Base-by-base conservation (phyloP, 78 protist genomes). In the slime mould (Dictyostelium discoideum) region DNA sequence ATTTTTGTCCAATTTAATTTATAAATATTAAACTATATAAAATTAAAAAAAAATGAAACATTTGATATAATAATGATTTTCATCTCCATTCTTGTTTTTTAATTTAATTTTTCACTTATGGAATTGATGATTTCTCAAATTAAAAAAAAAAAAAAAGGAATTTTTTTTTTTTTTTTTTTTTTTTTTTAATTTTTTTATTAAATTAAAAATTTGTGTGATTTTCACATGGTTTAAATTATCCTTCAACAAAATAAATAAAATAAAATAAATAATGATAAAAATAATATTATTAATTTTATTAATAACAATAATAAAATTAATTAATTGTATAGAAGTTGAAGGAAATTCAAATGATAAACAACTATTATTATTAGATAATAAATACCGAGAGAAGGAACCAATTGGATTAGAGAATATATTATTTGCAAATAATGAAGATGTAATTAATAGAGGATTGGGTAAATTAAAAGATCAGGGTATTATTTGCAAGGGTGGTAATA, bases 341-440 rank as follows among this genome's bases (percentile, higher is more conserved):
- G 81, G 81, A 44, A 50, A 39, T 13, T 16, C 57, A n/a, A 32
- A 50, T 11, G 72, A 81, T 29, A 81, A 80, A 37, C 85, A 80
- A 80, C 46, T 86, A 24, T 74, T 76, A 39, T 39, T 87, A 5
- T 10, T 87, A 39, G 93, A 87, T 87, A 87, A 65, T 65, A 60
- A 79, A 82, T 90, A 82, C 57, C 72, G 88, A 83, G 24, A 67
- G 2, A 90, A 72, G 48, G 74, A 69, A 29, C 85, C 88, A 22
- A n/a, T 90, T 42, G 84, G 37, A 46, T 54, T 90, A 9, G 95
- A 90, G 42, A 76, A 90, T 5, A 69, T 90, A 5, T 13, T 90
- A 46, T 90, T 90, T 79, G 84, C 57, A 0, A 76, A 76, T n/a
- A 39, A 24, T 76, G 14, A 26, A 76, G 83, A 39, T 76, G 57